Evolutionary conservation across 257 asterid species (phyloP).

Genomic region (Gynochthodes officinalis): DNA sequence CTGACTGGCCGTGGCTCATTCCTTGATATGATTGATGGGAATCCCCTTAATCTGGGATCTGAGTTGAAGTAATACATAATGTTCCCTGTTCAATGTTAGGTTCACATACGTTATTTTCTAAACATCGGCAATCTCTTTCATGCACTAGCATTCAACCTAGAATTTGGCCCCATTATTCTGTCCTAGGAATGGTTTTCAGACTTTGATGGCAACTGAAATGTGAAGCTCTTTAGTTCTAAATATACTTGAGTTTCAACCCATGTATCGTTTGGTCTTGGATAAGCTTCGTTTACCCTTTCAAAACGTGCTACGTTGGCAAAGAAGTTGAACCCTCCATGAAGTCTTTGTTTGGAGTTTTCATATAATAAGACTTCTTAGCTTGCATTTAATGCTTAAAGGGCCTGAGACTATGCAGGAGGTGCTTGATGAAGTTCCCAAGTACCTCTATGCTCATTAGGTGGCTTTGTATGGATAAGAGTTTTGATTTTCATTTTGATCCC

Average conservation of each 20-base stretch:
- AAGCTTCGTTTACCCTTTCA: background rate
- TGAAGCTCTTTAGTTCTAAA: background rate
- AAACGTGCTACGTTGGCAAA: background rate
- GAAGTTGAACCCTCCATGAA: background rate
- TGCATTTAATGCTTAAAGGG: too few relatives aligned
- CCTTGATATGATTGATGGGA: background rate
- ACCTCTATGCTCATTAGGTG: too few relatives aligned
- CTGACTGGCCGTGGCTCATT: conserved; percentile 4
- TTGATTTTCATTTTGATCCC: too few relatives aligned
- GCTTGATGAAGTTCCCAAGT: too few relatives aligned
- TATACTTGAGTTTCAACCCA: background rate
- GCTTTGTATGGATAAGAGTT: too few relatives aligned
- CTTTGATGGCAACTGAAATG: background rate
- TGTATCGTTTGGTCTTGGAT: background rate
- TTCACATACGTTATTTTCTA: background rate
- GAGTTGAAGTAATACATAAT: background rate
- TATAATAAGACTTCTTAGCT: background rate
- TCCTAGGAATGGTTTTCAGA: conserved; percentile 1
- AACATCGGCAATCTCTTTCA: background rate
- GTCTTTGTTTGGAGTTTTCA: background rate
- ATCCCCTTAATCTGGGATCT: background rate
- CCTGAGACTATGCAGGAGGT: too few relatives aligned
- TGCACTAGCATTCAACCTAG: background rate
- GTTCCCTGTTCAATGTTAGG: background rate
- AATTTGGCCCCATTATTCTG: background rate